phyloP scores from a whole-genome alignment of 2,329 filamentous ascomycete genomes.

The Microdochium paspali region DNA sequence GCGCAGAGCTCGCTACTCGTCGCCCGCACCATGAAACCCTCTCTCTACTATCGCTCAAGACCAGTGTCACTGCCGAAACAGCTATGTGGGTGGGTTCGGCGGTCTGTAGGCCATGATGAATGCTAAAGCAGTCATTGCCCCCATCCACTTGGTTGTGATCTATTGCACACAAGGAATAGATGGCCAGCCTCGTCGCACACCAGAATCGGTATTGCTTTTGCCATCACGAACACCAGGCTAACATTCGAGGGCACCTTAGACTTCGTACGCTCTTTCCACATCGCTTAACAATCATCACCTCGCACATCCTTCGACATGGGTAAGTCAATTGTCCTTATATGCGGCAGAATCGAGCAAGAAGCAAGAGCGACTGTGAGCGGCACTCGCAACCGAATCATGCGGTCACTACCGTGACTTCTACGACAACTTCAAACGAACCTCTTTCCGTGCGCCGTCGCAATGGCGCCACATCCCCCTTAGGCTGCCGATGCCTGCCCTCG shows the following conservation, averaged over 20 bases:
- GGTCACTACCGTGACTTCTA: not conserved
- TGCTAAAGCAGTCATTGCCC: too few species aligned
- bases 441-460: not conserved
- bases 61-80: too few species aligned
- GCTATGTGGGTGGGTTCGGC: too few species aligned
- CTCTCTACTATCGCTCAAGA: too few species aligned
- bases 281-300: not conserved
- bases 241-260: not conserved
- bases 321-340: not conserved
- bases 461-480: not conserved
- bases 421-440: not conserved
- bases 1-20: too few species aligned
- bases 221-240: not conserved
- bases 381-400: not conserved
- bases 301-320: not conserved
- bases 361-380: not conserved
- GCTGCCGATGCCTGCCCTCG: not conserved
- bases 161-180: too few species aligned
- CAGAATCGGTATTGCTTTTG: not conserved
- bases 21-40: too few species aligned
- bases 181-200: too few species aligned
- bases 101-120: too few species aligned
- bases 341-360: not conserved
- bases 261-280: not conserved
- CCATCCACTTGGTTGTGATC: too few species aligned